Percentiles rank a stretch among this genome's conserved stretches.
phyloP scores from a whole-genome alignment of 352 stramenopile species.

The Phytophthora nicotianae region DNA sequence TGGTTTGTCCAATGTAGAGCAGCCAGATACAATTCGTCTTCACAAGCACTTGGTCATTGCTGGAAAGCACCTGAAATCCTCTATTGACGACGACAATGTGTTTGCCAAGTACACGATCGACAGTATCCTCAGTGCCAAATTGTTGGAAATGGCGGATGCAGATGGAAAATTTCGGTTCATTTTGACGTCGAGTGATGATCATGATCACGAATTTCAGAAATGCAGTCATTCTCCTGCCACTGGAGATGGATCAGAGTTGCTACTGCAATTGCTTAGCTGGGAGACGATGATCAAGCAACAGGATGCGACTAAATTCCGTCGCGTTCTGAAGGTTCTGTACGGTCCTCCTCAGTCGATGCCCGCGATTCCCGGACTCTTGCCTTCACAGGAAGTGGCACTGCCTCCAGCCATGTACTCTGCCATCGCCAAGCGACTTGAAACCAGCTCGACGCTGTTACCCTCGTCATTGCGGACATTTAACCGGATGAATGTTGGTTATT shows the following conservation, averaged over 20 bases:
- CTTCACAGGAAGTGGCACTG: conserved; percentile 42
- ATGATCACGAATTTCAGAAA: conserved; percentile 6
- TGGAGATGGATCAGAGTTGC: background rate
- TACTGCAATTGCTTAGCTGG: conserved; percentile 75
- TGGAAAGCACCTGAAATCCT: conserved; percentile 4
- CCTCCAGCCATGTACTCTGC: conserved; percentile 34
- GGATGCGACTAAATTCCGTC: conserved; percentile 35
- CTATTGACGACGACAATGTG: conserved; percentile 36
- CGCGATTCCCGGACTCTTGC: conserved; percentile 22
- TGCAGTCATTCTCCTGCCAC: conserved; percentile 3
- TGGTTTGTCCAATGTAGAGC: conserved; percentile 44
- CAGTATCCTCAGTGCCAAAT: conserved; percentile 64
- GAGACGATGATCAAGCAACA: conserved; percentile 61
- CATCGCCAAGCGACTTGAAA: conserved; percentile 43
- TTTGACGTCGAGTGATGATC: conserved; percentile 24
- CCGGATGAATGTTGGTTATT: conserved; percentile 60
- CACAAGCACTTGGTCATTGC: conserved; percentile 64
- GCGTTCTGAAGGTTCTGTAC: conserved; percentile 79
- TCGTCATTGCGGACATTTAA: conserved; percentile 60
- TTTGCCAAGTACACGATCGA: conserved; percentile 79
- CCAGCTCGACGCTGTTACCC: conserved; percentile 55
- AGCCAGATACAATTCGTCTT: conserved; percentile 54
- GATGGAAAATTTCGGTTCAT: conserved; percentile 77
- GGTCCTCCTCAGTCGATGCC: conserved; percentile 16
- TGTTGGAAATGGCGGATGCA: conserved; percentile 73